phyloP scores from a whole-genome alignment of 2,329 filamentous ascomycete species.

The Blastomyces parvus region DNA sequence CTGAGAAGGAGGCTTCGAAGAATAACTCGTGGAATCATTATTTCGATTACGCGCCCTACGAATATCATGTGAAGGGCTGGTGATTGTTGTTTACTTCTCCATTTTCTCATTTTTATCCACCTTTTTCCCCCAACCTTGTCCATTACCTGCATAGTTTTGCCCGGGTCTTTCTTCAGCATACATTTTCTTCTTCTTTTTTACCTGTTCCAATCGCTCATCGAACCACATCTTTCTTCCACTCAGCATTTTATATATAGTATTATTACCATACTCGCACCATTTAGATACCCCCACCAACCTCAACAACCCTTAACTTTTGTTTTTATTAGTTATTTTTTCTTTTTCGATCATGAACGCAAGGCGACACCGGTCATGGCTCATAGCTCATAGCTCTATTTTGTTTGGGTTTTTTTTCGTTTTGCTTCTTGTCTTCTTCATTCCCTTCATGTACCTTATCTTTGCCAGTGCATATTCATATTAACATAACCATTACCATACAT shows the following conservation, averaged over 20 bases:
- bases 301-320: background rate
- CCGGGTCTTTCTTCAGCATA: background rate
- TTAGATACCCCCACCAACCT: background rate
- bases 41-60: conserved; percentile 70
- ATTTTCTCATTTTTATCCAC: background rate
- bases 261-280: background rate
- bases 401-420: background rate
- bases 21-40: conserved; percentile 76
- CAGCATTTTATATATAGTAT: background rate
- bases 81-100: conserved; percentile 33
- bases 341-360: background rate
- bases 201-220: background rate
- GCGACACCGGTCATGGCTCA: background rate
- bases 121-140: too few species aligned
- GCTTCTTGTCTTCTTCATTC: background rate
- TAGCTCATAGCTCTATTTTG: background rate
- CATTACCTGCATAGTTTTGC: too few species aligned
- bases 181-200: background rate
- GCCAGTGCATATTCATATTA: background rate
- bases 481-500: background rate
- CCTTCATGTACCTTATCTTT: background rate
- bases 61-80: conserved; percentile 82
- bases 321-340: background rate
- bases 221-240: background rate
- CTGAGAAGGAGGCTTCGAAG: conserved; percentile 50